Percentiles rank a stretch among this genome's conserved stretches.
phyloP scores from a whole-genome alignment of 208 protist genomes.

The Trypanosoma cruzi region DNA sequence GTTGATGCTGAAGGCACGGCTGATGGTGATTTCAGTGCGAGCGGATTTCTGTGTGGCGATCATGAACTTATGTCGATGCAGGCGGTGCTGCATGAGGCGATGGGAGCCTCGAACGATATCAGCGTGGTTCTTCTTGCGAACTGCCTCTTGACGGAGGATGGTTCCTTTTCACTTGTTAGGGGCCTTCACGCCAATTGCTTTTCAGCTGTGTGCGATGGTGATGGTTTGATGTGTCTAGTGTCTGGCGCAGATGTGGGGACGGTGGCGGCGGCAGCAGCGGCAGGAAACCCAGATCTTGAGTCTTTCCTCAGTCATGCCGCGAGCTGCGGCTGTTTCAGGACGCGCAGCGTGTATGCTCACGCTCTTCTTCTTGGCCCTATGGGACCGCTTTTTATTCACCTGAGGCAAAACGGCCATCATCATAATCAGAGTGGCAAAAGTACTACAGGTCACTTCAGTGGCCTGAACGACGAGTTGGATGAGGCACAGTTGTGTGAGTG shows the following conservation, averaged over 20 bases:
- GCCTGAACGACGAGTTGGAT: background rate
- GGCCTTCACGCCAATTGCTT: background rate
- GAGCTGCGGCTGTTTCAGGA: constrained; percentile 47
- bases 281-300: background rate
- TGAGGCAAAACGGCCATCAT: constrained; percentile 25
- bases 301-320: constrained; percentile 15
- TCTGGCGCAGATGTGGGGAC: background rate
- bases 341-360: constrained; percentile 44
- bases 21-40: background rate
- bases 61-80: background rate
- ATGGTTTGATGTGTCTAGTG: background rate
- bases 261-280: background rate
- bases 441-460: no score
- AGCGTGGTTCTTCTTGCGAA: constrained; percentile 3
- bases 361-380: constrained; percentile 59
- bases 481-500: constrained; percentile 1
- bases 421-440: background rate
- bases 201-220: background rate
- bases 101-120: background rate
- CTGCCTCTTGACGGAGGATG: background rate
- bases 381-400: constrained; percentile 62
- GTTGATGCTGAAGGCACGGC: background rate
- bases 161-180: background rate
- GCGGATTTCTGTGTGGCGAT: background rate
- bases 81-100: background rate